Evolutionary conservation across 176 grass and related monocot genomes (phyloP), one percentile per base, ranked within the genome.

Genomic region (Tillandsia leiboldiana): DNA sequence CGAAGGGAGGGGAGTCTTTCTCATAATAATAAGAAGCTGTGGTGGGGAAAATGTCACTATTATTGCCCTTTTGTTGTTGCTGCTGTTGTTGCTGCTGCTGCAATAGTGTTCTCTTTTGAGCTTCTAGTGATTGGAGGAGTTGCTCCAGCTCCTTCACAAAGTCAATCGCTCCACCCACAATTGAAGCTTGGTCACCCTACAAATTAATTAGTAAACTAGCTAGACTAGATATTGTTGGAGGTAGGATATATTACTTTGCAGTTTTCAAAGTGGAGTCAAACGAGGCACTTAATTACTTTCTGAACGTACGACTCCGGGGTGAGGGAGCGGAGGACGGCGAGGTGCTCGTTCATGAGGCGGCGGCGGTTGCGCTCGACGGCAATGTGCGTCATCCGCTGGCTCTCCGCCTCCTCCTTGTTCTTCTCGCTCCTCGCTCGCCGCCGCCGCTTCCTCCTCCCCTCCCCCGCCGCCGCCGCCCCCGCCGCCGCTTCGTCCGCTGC

Each of bases 111-210:
- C 86, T 84, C 87, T 94, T 90, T 67, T 94, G 77, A 3, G 72
- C 82, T 82, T 99, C 95, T 26, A 99, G 77, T 8, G 95, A 94
- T 18, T 99, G 95, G 17, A 88, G 75, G 51, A 86, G 85, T 77
- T 86, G 95, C 84, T 99, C 95, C 1, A 94, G 77, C 78, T 90
- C 82, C 73, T 94, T 99, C 18, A 99, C 90, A 76, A 88, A 99
- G 82, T 94, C 95, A 56, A 99, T 99, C 61, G 95, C 95, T 58
- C 95, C 95, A 2, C 90, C 85, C 50, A 99, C 87, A 42, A 99
- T 80, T 26, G 90, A 99, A 50, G 95, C 87, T 83, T 99, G 95
- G 67, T 99, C 95, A 61, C 95, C 87, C 95, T 99, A 56, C 3
- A 66, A 48, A 74, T 66, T 22, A 13, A n/a, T 2, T 11, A n/a